Conservation (phyloP, 2,329 filamentous ascomycete species). For the Chaetomium sp. region DNA sequence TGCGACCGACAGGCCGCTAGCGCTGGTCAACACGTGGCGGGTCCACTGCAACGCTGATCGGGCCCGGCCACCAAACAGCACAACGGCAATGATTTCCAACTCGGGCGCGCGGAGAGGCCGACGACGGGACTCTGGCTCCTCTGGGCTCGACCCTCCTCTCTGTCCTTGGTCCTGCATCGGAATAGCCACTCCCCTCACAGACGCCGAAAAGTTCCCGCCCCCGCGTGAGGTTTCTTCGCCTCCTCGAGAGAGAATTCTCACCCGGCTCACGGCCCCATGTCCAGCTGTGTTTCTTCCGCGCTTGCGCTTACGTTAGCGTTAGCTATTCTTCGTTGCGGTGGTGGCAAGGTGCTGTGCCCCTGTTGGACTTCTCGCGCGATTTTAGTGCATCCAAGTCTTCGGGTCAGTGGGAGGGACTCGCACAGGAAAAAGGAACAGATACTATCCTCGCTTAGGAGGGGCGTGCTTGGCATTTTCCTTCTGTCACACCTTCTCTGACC, state of each 20-base stretch:
- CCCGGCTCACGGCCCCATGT: no score
- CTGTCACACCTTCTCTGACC: no score
- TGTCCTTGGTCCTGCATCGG: no score
- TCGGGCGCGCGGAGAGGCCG: neutral
- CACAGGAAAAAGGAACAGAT: neutral
- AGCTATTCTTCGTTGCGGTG: neutral
- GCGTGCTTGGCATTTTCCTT: no score
- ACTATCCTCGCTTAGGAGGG: no score
- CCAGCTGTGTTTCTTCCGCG: neutral
- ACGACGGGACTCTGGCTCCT: neutral
- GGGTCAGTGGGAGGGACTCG: slow-evolving; percentile 28
- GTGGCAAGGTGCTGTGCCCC: slow-evolving; percentile 26
- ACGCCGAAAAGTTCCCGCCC: neutral
- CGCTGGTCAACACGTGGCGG: slow-evolving; percentile 14
- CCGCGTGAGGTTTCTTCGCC: no score
- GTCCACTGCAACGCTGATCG: slow-evolving; percentile 11
- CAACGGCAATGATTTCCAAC: slow-evolving; percentile 2
- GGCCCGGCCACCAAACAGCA: neutral
- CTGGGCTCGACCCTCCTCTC: neutral
- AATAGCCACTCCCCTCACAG: no score
- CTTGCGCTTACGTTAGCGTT: neutral
- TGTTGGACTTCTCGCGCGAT: slow-evolving; percentile 22
- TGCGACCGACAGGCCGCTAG: slow-evolving; percentile 6
- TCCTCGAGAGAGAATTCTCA: no score
- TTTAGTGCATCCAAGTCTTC: slow-evolving; percentile 35